phyloP scores from a whole-genome alignment of 2,329 filamentous ascomycete genomes.

The Aureobasidium vineae region DNA sequence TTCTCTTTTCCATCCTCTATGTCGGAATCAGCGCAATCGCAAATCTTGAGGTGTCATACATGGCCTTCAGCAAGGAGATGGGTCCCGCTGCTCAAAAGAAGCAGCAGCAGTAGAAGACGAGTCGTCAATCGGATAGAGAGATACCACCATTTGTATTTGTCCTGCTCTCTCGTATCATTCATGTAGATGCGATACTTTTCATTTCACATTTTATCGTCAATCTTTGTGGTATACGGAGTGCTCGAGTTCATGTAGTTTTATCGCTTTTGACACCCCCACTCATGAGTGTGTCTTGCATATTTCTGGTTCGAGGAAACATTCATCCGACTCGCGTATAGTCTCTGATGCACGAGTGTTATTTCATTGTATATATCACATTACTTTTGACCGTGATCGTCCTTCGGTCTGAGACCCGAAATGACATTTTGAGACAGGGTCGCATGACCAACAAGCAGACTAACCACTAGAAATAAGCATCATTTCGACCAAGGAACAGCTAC shows the following conservation, averaged over 20 bases:
- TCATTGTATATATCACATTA: no score
- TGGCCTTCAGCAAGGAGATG: slow-evolving; percentile 95
- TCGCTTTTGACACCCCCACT: neutral
- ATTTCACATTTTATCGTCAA: neutral
- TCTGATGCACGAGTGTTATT: neutral
- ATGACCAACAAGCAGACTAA: no score
- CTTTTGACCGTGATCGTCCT: no score
- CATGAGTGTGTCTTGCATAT: no score
- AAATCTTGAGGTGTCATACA: slow-evolving; percentile 86
- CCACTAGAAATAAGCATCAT: no score
- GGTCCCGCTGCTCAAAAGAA: slow-evolving; percentile 86
- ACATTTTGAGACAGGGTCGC: no score
- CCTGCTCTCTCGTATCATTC: slow-evolving; percentile 4
- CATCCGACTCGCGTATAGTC: neutral
- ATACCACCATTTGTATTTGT: slow-evolving; percentile 17
- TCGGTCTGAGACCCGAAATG: no score
- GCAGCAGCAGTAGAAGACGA: slow-evolving; percentile 41
- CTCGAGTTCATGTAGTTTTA: neutral
- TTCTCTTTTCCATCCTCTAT: slow-evolving; percentile 74
- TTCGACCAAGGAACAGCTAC: no score
- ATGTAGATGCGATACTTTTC: slow-evolving; percentile 14
- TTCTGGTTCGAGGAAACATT: neutral
- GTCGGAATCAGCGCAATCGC: slow-evolving; percentile 73
- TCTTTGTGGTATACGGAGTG: neutral
- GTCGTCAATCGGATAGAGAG: neutral